Evolutionary conservation across 352 stramenopile species (phyloP).

Genomic region (Paralagenidium karlingii): DNA sequence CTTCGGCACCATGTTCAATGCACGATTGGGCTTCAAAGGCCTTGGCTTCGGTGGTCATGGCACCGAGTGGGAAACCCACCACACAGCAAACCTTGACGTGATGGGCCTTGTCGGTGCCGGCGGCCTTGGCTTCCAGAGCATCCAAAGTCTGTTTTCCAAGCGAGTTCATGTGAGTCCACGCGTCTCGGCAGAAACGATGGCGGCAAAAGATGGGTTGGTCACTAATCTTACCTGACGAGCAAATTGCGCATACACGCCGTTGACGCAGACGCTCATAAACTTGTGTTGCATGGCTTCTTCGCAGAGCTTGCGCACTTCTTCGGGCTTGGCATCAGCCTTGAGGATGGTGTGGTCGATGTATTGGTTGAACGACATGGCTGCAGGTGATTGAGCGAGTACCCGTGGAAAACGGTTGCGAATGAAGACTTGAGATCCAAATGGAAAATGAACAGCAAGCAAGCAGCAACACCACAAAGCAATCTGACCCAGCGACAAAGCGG

Average conservation of each 20-base stretch:
- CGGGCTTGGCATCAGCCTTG: conserved; percentile 56
- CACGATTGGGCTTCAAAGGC: conserved; percentile 55
- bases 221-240: conserved; percentile 27
- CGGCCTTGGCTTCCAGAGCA: conserved; percentile 17
- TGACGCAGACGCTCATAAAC: conserved; percentile 77
- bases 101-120: conserved; percentile 8
- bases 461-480: no score
- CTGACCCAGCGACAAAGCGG: no score
- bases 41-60: conserved; percentile 40
- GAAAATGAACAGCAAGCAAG: no score
- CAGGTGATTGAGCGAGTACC: background rate
- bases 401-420: no score
- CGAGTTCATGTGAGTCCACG: no score
- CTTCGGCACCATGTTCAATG: conserved; percentile 54
- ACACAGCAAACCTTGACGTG: conserved; percentile 75
- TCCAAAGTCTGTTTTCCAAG: no score
- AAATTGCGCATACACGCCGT: conserved; percentile 49
- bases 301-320: conserved; percentile 54
- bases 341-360: conserved; percentile 76
- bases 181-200: background rate
- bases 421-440: no score
- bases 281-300: conserved; percentile 46
- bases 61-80: conserved; percentile 71
- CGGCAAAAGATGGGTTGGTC: background rate
- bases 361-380: conserved; percentile 26